phyloP scores from a whole-genome alignment of 148 eudicot species.

The Vaccinium myrtillus region DNA sequence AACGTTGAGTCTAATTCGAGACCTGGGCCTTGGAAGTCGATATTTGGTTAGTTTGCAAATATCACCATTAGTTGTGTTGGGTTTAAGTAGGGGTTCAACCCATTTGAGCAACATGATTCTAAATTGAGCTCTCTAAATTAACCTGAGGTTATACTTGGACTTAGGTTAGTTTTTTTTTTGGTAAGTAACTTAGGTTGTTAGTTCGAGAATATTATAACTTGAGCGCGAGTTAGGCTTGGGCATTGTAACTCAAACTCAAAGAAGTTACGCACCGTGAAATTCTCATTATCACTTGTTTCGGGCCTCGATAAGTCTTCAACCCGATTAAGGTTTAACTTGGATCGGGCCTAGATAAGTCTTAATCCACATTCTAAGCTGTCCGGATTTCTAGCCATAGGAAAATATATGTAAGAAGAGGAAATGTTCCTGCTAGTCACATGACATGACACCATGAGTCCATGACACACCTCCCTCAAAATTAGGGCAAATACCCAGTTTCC shows the following conservation, averaged over 20 bases:
- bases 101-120: background rate
- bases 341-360: background rate
- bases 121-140: background rate
- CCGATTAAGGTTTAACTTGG: background rate
- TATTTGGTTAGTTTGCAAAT: too few species aligned
- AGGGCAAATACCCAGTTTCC: background rate
- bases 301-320: background rate
- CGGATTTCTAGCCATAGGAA: background rate
- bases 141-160: background rate
- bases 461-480: background rate
- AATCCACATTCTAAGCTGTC: background rate
- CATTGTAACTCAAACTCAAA: too few species aligned
- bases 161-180: too few species aligned
- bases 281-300: background rate
- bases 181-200: background rate
- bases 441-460: background rate
- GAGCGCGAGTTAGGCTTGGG: too few species aligned
- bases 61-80: background rate
- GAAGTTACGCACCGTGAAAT: too few species aligned
- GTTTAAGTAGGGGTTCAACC: background rate
- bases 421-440: background rate
- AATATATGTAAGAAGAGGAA: background rate
- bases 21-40: too few species aligned
- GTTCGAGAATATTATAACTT: too few species aligned
- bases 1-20: too few species aligned